These are phyloP conservation scores for Alternaria rosae DNA, from an alignment of 2,329 filamentous ascomycete genomes.

Conservation along the genomic window DNA sequence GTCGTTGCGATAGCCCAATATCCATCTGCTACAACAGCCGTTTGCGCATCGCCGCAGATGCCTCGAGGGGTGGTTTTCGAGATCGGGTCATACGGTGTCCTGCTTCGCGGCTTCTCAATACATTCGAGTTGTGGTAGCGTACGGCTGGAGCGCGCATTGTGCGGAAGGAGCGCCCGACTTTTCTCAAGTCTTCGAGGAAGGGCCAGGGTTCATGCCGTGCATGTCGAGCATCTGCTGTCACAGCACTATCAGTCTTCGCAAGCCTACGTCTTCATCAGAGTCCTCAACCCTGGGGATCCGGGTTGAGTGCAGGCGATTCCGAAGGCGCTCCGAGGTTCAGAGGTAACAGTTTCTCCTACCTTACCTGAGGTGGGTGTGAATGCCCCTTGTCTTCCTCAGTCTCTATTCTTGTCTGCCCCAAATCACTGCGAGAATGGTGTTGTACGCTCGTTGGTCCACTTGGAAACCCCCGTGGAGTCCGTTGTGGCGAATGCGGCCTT, in stretches of 20 bases:
- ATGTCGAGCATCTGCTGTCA: neutral
- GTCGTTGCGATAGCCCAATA: neutral
- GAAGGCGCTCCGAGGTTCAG: neutral
- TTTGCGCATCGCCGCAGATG: neutral
- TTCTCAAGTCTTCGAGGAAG: slow-evolving; percentile 1
- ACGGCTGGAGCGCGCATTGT: neutral
- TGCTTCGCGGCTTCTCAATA: neutral
- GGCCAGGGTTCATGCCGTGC: neutral
- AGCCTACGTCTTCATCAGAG: neutral
- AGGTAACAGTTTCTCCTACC: neutral
- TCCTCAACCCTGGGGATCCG: neutral
- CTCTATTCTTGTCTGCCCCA: neutral
- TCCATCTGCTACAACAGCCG: neutral
- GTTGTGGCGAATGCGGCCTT: neutral
- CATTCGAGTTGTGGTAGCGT: neutral
- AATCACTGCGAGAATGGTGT: neutral
- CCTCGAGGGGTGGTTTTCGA: neutral
- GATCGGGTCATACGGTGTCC: neutral
- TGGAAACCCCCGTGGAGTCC: neutral
- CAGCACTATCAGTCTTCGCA: neutral
- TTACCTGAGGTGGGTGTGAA: neutral
- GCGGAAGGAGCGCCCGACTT: neutral
- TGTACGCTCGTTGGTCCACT: neutral
- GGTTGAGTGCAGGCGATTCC: neutral
- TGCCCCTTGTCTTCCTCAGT: neutral